Conservation (phyloP, 352 stramenopile genomes). For the Phytopythium helicoides region DNA sequence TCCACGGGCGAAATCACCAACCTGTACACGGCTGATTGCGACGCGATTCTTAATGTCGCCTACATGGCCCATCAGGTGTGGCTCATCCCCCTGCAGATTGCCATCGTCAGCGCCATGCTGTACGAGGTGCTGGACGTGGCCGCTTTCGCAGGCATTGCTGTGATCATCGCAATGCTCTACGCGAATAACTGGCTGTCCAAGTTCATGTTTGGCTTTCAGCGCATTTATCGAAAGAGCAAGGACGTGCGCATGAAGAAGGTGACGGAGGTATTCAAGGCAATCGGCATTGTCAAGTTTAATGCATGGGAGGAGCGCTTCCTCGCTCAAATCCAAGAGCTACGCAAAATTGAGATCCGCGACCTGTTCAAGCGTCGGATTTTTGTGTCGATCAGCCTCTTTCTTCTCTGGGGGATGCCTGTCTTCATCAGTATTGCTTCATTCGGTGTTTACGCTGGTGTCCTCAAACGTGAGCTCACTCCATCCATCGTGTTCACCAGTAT, state of each 20-base stretch:
- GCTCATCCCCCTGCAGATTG: conserved; percentile 55
- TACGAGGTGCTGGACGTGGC: conserved; percentile 37
- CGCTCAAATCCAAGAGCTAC: conserved; percentile 36
- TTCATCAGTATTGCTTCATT: conserved; percentile 48
- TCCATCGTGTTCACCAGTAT: conserved; percentile 65
- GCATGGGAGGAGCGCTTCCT: conserved; percentile 87
- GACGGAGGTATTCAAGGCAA: conserved; percentile 62
- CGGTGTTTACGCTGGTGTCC: conserved; percentile 31
- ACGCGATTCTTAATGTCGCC: conserved; percentile 35
- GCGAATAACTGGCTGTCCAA: conserved; percentile 35
- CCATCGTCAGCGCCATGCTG: conserved; percentile 39
- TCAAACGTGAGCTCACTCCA: conserved; percentile 86
- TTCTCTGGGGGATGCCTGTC: conserved; percentile 46
- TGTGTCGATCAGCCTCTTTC: conserved; percentile 25
- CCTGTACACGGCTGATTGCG: conserved; percentile 60
- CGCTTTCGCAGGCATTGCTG: conserved; percentile 30
- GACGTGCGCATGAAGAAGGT: conserved; percentile 58
- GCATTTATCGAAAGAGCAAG: conserved; percentile 30
- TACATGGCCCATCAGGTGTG: conserved; percentile 60
- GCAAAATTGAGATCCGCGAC: conserved; percentile 28
- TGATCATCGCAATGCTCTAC: conserved; percentile 37
- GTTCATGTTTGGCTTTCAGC: conserved; percentile 24
- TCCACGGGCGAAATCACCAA: conserved; percentile 58
- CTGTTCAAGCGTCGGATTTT: conserved; percentile 24
- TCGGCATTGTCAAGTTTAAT: conserved; percentile 94